Base-by-base conservation (phyloP, 768 basidiomycete species). In the Chalciporus sphaerocephalus region DNA sequence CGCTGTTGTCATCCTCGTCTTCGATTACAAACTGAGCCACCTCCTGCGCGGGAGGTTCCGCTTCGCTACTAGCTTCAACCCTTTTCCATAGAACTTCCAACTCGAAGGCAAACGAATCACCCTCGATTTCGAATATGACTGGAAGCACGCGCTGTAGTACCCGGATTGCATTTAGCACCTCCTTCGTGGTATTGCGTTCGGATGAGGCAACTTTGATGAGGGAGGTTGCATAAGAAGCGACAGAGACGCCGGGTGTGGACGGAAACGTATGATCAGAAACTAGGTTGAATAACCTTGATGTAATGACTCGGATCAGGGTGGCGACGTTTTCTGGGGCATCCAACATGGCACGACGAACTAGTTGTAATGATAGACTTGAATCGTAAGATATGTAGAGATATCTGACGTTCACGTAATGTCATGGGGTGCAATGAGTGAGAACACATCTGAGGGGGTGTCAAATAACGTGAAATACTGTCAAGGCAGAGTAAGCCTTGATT, bases 131-230 rank as follows among this genome's bases (percentile, higher is more conserved):
- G 56, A 94, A 93, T 34, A 97, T 68, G n/a, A 94, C 83, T 3
- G 94, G 94, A 13, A 98, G 70, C 16, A 97, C 77, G 39, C 96
- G 80, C 47, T 91, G 85, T 16, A 99, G 76, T 7, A 97, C 80
- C 22, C 95, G 79, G n/a, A 97, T 61, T 60, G 92, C 93, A 59
- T 96, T 98, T 36, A 99, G 73, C 4, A 85, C 90, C 62, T 97
- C 87, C 54, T 85, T 91, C 2, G 87, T 85, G 22, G 92, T 72
- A 55, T 81, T 89, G 51, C 78, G 74, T 49, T 80, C 82, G 5
- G 71, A 50, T 6, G 72, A 64, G 16, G 73, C 69, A 9, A 75
- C 69, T 54, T 82, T 86, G 52, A 89, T 85, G 56, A 90, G 72
- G 1, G 86, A 82, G 1, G 81, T 74, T 4, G 85, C 81, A 52